A percentile compares a stretch with the other conserved stretches of the same genome.
phyloP scores from a whole-genome alignment of 306 rosid genomes.

The Glycine tomentella region DNA sequence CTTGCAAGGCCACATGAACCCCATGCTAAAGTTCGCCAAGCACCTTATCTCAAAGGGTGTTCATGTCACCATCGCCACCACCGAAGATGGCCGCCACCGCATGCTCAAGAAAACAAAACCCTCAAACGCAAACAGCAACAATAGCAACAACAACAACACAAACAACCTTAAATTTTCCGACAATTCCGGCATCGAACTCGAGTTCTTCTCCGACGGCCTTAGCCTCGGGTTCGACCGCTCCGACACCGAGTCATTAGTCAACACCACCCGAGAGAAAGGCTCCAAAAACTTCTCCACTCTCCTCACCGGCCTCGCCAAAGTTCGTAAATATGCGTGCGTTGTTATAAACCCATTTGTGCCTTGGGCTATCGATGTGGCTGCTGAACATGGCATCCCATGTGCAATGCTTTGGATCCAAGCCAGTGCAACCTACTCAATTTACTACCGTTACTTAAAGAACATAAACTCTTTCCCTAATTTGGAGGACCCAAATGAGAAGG shows the following conservation, averaged over 20 bases:
- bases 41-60: constrained; percentile 55
- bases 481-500: constrained; percentile 41
- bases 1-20: constrained; percentile 68
- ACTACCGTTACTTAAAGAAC: constrained; percentile 49
- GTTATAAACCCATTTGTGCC: constrained; percentile 63
- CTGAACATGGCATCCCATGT: constrained; percentile 54
- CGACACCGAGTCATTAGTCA: background rate
- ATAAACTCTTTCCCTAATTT: constrained; percentile 33
- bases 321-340: constrained; percentile 42
- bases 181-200: constrained; percentile 36
- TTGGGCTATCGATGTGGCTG: constrained; percentile 52
- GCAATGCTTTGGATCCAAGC: constrained; percentile 76
- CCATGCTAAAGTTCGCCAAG: constrained; percentile 58
- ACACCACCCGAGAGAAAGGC: constrained; percentile 44
- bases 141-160: background rate
- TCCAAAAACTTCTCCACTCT: constrained; percentile 51
- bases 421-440: constrained; percentile 55
- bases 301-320: constrained; percentile 36
- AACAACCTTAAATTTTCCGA: background rate
- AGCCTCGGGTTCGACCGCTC: constrained; percentile 54
- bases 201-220: constrained; percentile 68
- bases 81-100: constrained; percentile 46
- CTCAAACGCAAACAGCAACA: background rate
- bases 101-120: constrained; percentile 36
- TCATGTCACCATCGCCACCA: constrained; percentile 56